Conservation (phyloP, 305 asterid genomes). For the Fraxinus floribunda region DNA sequence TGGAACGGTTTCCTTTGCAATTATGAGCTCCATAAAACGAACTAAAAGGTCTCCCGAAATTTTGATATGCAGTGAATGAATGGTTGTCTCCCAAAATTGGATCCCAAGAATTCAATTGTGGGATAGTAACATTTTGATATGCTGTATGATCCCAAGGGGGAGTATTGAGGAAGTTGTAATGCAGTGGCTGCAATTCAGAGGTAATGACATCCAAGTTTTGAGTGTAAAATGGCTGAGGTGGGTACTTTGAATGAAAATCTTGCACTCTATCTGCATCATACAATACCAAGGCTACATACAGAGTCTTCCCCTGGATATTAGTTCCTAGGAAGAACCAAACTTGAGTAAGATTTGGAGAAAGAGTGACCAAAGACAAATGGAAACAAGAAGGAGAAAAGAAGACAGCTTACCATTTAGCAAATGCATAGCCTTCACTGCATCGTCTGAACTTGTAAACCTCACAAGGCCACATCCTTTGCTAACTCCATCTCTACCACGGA, state of each 20-base stretch:
- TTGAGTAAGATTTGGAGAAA: not conserved
- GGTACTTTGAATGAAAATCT: constrained; percentile 4
- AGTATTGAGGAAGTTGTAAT: constrained; percentile 7
- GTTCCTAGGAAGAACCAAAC: constrained; percentile 24
- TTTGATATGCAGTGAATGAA: not conserved
- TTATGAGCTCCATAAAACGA: constrained; percentile 23
- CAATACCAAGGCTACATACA: constrained; percentile 34
- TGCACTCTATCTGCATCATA: constrained; percentile 12
- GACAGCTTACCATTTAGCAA: constrained; percentile 32
- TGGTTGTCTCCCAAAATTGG: constrained; percentile 7
- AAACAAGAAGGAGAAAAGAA: not conserved
- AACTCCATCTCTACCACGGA: constrained; percentile 26
- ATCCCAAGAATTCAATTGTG: constrained; percentile 14
- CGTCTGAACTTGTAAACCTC: constrained; percentile 27
- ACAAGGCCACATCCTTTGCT: constrained; percentile 39
- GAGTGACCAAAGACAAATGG: not conserved
- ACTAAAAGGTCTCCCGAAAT: not conserved
- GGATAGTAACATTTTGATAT: not conserved
- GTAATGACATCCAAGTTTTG: constrained; percentile 12
- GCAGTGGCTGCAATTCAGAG: constrained; percentile 17
- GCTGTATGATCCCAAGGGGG: constrained; percentile 14
- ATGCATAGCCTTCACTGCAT: constrained; percentile 35
- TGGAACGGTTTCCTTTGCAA: not conserved
- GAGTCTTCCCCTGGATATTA: constrained; percentile 26
- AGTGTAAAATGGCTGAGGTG: constrained; percentile 25